Evolutionary conservation across 768 basidiomycete species (phyloP), one percentile per base, ranked within the genome.

Genomic region (Lactifluus piperatus): DNA sequence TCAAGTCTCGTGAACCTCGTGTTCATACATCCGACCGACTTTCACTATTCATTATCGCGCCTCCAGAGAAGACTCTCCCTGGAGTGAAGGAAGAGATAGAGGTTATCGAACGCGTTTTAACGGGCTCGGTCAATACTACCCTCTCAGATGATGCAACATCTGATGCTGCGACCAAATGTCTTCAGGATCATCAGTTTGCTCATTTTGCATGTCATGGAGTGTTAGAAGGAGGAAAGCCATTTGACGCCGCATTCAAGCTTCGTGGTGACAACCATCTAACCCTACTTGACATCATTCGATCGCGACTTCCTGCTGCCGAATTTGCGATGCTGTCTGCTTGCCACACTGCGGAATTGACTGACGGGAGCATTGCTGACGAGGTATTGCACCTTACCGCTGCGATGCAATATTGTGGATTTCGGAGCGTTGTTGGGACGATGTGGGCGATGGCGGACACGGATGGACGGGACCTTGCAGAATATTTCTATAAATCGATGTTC

Each of bases 271-370:
- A 20, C 1, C 26, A 14, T 5, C 49, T 62, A 8, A 57, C 56
- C 1, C 34, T 62, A 1, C 44, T 29, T 45, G n/a, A n/a, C n/a
- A n/a, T n/a, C n/a, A n/a, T n/a, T n/a, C n/a, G n/a, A n/a, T n/a
- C n/a, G n/a, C n/a, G 8, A 27, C 51, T 58, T 27, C 56, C 61
- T 0, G 13, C 30, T 14, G 62, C 51, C 1, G 58, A 60, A 29
- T 45, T 60, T 2, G 62, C 58, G 0, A 20, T 63, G 10, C 58
- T 63, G 7, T 39, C 58, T 20, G 54, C 51, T 11, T 57, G 58
- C 29, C 50, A 57, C 24, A 60, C 54, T 4, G 58, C 58, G 0
- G 51, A 49, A 1, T 26, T 41, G 11, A 24, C 43, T 22, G 49
- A 52, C 14, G 56, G 57, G 7, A 56, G 48, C 5, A n/a, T n/a